A percentile compares a stretch with the other conserved stretches of the same genome.
Evolutionary conservation across 768 basidiomycete species (phyloP).

Genomic region (Lactifluus pinguis): DNA sequence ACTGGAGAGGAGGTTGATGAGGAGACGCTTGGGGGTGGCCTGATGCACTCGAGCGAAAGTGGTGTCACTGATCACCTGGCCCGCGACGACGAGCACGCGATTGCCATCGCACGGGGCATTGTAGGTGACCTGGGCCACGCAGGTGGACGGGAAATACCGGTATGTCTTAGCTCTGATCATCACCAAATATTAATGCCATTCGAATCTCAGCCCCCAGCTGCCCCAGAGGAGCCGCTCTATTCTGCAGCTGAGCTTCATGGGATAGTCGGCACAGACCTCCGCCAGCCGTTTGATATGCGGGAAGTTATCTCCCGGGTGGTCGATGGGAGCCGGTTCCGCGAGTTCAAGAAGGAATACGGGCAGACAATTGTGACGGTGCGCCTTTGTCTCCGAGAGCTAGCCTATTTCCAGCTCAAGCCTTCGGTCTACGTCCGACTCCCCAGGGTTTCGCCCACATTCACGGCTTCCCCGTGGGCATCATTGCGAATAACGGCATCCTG

Average conservation of each 20-base stretch:
- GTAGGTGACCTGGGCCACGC: constrained; percentile 70
- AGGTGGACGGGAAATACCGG: constrained; percentile 40
- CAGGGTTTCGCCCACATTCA: constrained; percentile 86
- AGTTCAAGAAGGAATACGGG: constrained; percentile 96
- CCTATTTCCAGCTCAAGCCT: neutral
- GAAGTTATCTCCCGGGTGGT: constrained; percentile 89
- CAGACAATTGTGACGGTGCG: constrained; percentile 79
- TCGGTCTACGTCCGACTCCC: neutral
- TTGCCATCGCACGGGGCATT: constrained; percentile 67
- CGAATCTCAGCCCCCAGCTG: constrained; percentile 38
- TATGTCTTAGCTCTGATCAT: constrained; percentile 27
- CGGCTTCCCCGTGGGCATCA: constrained; percentile 83
- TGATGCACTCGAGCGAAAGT: constrained; percentile 87
- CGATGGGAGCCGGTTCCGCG: constrained; percentile 84
- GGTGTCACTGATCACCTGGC: constrained; percentile 89
- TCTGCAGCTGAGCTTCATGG: constrained; percentile 77
- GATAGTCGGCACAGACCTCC: constrained; percentile 83
- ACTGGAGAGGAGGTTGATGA: constrained; percentile 91
- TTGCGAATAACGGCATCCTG: constrained; percentile 91
- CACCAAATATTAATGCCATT: constrained; percentile 8
- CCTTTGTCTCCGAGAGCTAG: neutral
- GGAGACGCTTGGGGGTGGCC: constrained; percentile 82
- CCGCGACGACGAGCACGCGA: constrained; percentile 75
- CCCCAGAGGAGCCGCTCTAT: constrained; percentile 68
- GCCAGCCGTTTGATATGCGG: constrained; percentile 87